These are phyloP conservation scores for Debaryomyces udenii DNA, from an alignment of 1,139 yeast genomes.

Conservation along the genomic window DNA sequence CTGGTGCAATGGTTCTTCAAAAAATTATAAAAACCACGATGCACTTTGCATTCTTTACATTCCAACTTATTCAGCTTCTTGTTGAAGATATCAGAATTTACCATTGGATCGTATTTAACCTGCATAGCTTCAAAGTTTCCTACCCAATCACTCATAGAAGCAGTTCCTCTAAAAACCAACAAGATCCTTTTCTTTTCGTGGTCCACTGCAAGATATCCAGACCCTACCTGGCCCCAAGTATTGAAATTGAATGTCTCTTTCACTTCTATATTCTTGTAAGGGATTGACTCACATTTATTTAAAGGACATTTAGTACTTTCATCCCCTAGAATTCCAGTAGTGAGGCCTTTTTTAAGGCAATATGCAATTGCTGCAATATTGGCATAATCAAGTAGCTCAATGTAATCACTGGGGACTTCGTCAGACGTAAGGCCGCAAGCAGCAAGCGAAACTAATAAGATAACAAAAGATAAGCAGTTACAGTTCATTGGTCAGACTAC, in stretches of 20 bases:
- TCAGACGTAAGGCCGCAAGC: neutral
- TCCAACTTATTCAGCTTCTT: constrained; percentile 18
- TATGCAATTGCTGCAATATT: constrained; percentile 41
- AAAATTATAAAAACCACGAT: constrained; percentile 58
- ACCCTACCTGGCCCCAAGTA: constrained; percentile 49
- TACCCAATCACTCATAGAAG: constrained; percentile 58
- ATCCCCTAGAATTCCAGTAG: constrained; percentile 18
- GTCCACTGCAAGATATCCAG: constrained; percentile 55
- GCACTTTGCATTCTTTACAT: constrained; percentile 58
- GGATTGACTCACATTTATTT: constrained; percentile 23
- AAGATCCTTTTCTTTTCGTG: constrained; percentile 34
- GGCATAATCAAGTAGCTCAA: constrained; percentile 36
- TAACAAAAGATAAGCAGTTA: no score
- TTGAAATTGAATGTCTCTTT: constrained; percentile 43
- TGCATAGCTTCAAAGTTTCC: constrained; percentile 53
- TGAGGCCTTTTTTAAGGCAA: constrained; percentile 38
- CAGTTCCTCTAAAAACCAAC: constrained; percentile 59
- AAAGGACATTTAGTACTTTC: constrained; percentile 25
- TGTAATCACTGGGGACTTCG: constrained; percentile 25
- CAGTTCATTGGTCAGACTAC: no score
- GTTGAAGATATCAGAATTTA: constrained; percentile 13
- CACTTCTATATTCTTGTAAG: constrained; percentile 31
- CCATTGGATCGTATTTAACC: constrained; percentile 39
- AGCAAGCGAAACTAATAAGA: no score
- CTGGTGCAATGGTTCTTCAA: constrained; percentile 40